A percentile compares a stretch with the other conserved stretches of the same genome.
These are phyloP conservation scores for Racocetra persica DNA, from an alignment of 371 early-diverging fungal genomes.

Conservation along the genomic window DNA sequence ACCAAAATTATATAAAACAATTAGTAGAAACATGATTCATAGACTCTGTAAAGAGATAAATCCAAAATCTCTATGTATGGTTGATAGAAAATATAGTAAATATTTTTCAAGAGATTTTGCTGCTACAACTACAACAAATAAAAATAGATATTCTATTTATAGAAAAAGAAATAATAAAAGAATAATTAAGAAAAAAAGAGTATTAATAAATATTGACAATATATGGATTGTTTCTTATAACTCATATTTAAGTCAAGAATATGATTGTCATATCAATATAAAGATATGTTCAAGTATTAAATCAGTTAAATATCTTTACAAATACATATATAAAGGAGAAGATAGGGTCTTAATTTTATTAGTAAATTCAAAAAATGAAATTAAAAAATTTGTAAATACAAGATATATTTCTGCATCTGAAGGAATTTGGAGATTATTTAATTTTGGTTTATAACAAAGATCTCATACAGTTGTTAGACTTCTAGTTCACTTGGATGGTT, in stretches of 20 bases:
- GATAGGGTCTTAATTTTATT: constrained; percentile 34
- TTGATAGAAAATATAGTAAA: constrained; percentile 45
- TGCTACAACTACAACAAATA: constrained; percentile 29
- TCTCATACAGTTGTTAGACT: constrained; percentile 42
- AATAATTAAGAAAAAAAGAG: neutral
- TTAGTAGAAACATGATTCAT: constrained; percentile 50
- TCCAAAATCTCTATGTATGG: constrained; percentile 48
- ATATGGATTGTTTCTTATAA: constrained; percentile 51
- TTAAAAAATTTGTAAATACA: constrained; percentile 42
- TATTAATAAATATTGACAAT: constrained; percentile 44
- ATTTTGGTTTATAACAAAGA: constrained; percentile 45
- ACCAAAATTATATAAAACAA: constrained; percentile 47
- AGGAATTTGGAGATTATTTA: constrained; percentile 48
- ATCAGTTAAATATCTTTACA: constrained; percentile 52
- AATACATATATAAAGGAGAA: constrained; percentile 52
- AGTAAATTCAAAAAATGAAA: constrained; percentile 41
- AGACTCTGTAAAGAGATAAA: constrained; percentile 47
- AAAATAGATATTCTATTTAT: constrained; percentile 42
- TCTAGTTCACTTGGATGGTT: constrained; percentile 44
- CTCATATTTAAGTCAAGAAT: constrained; percentile 49
- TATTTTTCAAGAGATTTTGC: constrained; percentile 41
- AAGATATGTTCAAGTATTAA: constrained; percentile 46
- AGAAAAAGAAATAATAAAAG: constrained; percentile 23
- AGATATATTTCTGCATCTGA: constrained; percentile 51
- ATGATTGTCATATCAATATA: constrained; percentile 55